phyloP scores from a whole-genome alignment of 768 basidiomycete genomes.

The Tulasnella sp. region DNA sequence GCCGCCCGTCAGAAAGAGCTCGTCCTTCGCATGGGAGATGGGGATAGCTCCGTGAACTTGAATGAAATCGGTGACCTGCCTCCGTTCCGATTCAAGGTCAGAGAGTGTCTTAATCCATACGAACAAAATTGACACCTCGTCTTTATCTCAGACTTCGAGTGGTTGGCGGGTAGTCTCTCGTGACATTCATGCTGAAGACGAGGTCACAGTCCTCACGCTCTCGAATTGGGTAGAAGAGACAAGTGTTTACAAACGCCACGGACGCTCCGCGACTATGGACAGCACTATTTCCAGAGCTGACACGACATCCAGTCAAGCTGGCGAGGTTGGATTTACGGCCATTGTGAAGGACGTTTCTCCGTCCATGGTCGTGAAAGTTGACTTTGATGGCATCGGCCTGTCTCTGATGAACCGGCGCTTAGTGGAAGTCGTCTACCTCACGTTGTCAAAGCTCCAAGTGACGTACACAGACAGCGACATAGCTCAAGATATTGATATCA shows the following conservation, averaged over 20 bases:
- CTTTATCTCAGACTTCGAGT: constrained; percentile 32
- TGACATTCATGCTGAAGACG: constrained; percentile 85
- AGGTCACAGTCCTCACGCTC: constrained; percentile 76
- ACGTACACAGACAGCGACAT: constrained; percentile 74
- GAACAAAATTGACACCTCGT: constrained; percentile 30
- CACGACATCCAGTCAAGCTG: constrained; percentile 57
- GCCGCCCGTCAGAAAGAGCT: constrained; percentile 76
- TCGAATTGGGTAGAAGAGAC: constrained; percentile 77
- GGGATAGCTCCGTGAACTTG: constrained; percentile 68
- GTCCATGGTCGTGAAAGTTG: constrained; percentile 57
- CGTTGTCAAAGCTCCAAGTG: constrained; percentile 67
- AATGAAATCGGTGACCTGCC: constrained; percentile 91
- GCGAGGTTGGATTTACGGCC: constrained; percentile 64
- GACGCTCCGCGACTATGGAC: constrained; percentile 32
- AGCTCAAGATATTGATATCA: constrained; percentile 71
- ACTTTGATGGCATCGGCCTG: constrained; percentile 84
- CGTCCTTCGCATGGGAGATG: constrained; percentile 51
- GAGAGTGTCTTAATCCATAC: background rate
- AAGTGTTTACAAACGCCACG: constrained; percentile 79
- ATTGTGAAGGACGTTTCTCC: constrained; percentile 62
- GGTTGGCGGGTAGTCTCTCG: constrained; percentile 66
- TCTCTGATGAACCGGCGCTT: constrained; percentile 84
- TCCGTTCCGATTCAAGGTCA: constrained; percentile 79
- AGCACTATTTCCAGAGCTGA: constrained; percentile 53
- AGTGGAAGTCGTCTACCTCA: constrained; percentile 84